Evolutionary conservation across 768 basidiomycete genomes (phyloP), one percentile per base, ranked within the genome.

Genomic region (Dioszegia hungarica): DNA sequence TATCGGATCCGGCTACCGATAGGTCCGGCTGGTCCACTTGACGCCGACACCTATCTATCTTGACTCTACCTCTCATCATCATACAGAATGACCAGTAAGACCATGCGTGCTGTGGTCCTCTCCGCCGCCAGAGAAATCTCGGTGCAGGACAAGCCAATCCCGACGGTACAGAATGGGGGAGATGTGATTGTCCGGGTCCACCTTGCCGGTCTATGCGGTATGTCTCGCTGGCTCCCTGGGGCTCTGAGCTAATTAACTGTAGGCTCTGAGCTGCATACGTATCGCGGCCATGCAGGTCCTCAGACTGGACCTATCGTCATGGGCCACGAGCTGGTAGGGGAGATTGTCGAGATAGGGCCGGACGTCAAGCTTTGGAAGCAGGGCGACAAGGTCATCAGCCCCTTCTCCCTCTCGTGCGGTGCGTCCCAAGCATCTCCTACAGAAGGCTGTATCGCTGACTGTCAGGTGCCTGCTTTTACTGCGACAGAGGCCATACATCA

Each of bases 361-460:
- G 69, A 54, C 20, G 73, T 77, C 5, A 62, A 62, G 25, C 63
- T 63, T 9, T 73, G 74, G 59, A 64, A 75, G 24, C 33, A 61
- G 0, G 77, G 77, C 17, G 74, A 78, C 44, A 40, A 66, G 3
- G 76, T 78, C 25, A 58, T 69, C 19, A 58, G 60, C 2, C 72
- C 75, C 31, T 75, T 75, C 60, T 67, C 68, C 4, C 57, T 65
- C n/a, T 60, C 51, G 2, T 75, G 72, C 33, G 70, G 68, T 62
- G 19, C 52, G 65, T 60, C 8, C 12, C 5, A n/a, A 5, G 25
- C 25, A 1, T 11, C 44, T 39, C 38, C 27, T 34, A 24, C 15
- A 9, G 8, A 20, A n/a, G n/a, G 25, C 33, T 51, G 27, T 5
- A 5, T 37, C 14, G 22, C 47, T 48, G 31, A 48, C 34, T 38